Evolutionary conservation across 345 rosid genomes (phyloP).

Genomic region (Syzygium oleosum): DNA sequence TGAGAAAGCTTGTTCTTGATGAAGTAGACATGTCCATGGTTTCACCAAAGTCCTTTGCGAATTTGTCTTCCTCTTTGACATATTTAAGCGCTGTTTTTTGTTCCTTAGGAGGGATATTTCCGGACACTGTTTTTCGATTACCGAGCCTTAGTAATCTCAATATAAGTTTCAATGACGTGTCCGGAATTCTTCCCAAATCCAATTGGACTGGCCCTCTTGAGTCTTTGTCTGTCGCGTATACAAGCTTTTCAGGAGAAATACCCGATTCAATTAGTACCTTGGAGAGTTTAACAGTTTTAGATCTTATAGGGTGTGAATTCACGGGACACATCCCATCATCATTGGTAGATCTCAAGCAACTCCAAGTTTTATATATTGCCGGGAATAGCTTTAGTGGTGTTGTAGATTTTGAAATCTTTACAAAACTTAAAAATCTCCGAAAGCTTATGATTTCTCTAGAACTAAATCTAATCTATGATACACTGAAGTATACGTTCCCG

Average conservation of each 20-base stretch:
- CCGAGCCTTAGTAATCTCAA: not conserved
- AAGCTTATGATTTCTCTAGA: rapidly evolving
- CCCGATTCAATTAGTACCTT: not conserved
- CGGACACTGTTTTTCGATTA: not conserved
- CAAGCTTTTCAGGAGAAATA: not conserved
- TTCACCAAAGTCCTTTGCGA: not conserved
- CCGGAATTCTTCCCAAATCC: not conserved
- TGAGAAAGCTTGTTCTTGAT: not conserved
- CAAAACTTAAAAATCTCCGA: not conserved
- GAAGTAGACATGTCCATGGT: not conserved
- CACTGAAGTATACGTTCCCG: rapidly evolving
- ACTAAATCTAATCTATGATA: not conserved
- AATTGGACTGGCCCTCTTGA: not conserved
- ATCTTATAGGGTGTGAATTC: not conserved
- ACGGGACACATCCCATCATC: not conserved
- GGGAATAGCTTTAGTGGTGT: rapidly evolving
- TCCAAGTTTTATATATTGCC: rapidly evolving
- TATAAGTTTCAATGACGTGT: not conserved
- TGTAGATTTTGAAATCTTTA: rapidly evolving
- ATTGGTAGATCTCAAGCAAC: not conserved
- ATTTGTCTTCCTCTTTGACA: not conserved
- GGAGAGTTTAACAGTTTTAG: not conserved
- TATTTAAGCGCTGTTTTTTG: rapidly evolving
- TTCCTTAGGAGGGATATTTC: not conserved
- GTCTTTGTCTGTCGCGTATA: not conserved